Conservation (phyloP, 2,329 filamentous ascomycete species). For the Pyrenochaeta sp. region DNA sequence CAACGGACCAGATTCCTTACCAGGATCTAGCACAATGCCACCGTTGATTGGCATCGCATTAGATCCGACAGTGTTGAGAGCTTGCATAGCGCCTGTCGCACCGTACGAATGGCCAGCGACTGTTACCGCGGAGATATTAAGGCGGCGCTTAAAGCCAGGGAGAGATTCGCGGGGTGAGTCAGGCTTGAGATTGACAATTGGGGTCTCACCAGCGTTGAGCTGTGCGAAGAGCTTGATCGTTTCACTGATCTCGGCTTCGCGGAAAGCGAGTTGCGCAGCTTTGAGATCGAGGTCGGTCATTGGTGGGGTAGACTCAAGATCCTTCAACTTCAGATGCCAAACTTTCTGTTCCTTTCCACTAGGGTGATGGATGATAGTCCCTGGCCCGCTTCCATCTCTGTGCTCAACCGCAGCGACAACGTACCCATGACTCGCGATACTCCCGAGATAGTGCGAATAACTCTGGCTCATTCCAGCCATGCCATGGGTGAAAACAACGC, state of each 20-base stretch:
- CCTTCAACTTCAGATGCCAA: constrained; percentile 49
- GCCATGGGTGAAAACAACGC: constrained; percentile 58
- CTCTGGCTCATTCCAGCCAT: constrained; percentile 56
- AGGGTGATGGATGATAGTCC: constrained; percentile 50
- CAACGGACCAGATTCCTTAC: constrained; percentile 69
- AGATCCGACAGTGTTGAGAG: constrained; percentile 61
- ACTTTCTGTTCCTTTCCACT: constrained; percentile 45
- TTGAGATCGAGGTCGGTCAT: constrained; percentile 50
- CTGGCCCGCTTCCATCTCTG: constrained; percentile 57
- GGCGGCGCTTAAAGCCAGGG: constrained; percentile 60
- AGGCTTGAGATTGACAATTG: constrained; percentile 55
- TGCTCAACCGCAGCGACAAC: constrained; percentile 59
- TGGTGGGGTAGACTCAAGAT: constrained; percentile 44
- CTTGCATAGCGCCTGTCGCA: constrained; percentile 69
- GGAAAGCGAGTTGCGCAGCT: constrained; percentile 53
- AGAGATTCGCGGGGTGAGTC: constrained; percentile 57
- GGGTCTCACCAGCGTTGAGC: constrained; percentile 50
- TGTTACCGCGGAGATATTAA: constrained; percentile 64
- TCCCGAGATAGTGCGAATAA: constrained; percentile 57
- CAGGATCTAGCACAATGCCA: constrained; percentile 71
- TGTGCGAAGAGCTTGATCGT: constrained; percentile 52
- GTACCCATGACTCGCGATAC: constrained; percentile 56
- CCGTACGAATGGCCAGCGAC: constrained; percentile 73
- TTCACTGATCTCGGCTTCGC: constrained; percentile 57
- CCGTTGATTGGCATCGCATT: constrained; percentile 60